Evolutionary conservation across 108 stramenopile genomes (phyloP), one percentile per base, ranked within the genome.

Genomic region (Parietichytrium sp.): DNA sequence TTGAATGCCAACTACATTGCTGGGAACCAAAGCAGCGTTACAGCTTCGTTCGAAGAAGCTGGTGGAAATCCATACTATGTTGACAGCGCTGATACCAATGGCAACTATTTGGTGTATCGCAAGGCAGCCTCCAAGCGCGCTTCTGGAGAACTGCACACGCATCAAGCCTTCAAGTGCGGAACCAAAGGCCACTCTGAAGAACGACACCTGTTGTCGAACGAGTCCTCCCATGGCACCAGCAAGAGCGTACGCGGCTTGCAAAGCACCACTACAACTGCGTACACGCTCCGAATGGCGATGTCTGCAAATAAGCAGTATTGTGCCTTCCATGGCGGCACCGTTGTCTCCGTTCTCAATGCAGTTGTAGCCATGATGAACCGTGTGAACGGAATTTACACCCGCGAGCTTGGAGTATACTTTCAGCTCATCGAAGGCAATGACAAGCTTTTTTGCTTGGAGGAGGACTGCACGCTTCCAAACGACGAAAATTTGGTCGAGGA

Each of bases 361-460:
- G 6, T 72, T 7, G 61, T 7, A 25, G 20, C 6, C n/a, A 16
- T 72, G 38, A 7, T 72, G 61, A n/a, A 33, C 2, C 61, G 61
- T n/a, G 61, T 72, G 16, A 72, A 72, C 25, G 61, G 61, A n/a
- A 72, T 72, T 25, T 72, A 72, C 42, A 45, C 61, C 15, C 61
- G 61, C 20, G 61, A 72, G 33, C 61, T 72, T 25, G 61, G 61
- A 33, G 42, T 72, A 23, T 72, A 72, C 61, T 72, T 72, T 27
- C 15, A 6, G 15, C 61, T 72, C 38, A 72, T 72, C 20, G 61
- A 72, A n/a, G 38, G 61, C 10, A 20, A 10, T 25, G 61, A 72
- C 42, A 42, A 72, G 42, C 61, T 72, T 42, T 45, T 72, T 10
- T 72, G 61, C 25, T 45, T 31, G 23, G 33, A 13, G 10, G 29